Evolutionary conservation across 2,329 filamentous ascomycete genomes (phyloP), one percentile per base, ranked within the genome.

Genomic region (Purpureocillium lavendulum): DNA sequence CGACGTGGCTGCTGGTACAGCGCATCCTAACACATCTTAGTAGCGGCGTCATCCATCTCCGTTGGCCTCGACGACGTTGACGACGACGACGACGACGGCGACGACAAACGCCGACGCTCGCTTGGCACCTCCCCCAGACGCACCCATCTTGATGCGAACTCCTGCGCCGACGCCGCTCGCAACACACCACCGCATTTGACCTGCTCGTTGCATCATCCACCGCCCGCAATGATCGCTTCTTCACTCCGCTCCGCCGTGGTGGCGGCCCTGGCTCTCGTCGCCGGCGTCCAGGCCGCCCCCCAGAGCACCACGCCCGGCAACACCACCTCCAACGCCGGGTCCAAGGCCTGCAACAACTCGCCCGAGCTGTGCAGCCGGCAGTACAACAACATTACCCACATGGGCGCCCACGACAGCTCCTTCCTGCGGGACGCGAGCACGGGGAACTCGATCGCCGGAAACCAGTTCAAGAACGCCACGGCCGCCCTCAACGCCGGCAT

Each of bases 371-470:
- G 87, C 67, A 67, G 64, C 45, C 77, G 76, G 46, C 64, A 75
- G 14, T 92, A 92, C 66, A 80, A 78, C 63, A 77, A 83, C 49
- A 75, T 92, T 50, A 89, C 85, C 3, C 75, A 89, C 58, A 75
- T 90, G 53, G 84, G 84, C 16, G 83, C 82, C 14, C 85, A 89
- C 63, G 74, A 88, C 62, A 80, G 76, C 44, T 70, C 84, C 10
- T 89, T 88, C 56, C 59, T 88, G 33, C 71, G 82, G 36, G 80
- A 87, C 51, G 58, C 64, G 18, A 71, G 70, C 40, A 82, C 77
- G 1, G 66, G 63, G 44, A 75, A 81, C 58, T 78, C 77, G 18
- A 59, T 78, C 3, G 73, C 79, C 2, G 84, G 82, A 6, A 84
- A 87, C 58, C 85, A 89, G 61, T 86, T 70, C 63, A 80, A 74